Base-by-base conservation (phyloP, 495 filamentous ascomycete species). In the Xylaria acuta region DNA sequence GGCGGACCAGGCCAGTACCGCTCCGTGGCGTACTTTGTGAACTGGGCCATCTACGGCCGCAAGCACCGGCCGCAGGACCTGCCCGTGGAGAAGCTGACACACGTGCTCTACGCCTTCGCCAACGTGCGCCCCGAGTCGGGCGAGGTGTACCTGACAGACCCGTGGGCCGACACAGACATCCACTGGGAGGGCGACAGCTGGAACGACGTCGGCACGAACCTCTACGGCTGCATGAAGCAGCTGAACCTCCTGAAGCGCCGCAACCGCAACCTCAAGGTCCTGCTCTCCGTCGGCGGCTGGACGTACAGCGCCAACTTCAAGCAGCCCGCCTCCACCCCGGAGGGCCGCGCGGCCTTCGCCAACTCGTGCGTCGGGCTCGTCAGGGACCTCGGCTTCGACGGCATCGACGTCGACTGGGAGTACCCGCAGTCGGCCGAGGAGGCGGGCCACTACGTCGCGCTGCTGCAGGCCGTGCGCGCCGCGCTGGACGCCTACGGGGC, bases 241-340 rank as follows among this genome's bases (percentile, higher is more conserved):
- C 89, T 99, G 27, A 94, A 91, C 82, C 86, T 99, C 34, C 89
- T 95, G 45, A 99, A 99, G 87, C 92, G 92, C 77, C 84, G 88
- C 71, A 91, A 98, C 81, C 90, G 96, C 67, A 91, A 97, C 78
- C 84, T 99, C 58, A 98, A 98, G 82, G 87, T 97, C 7, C 86
- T 98, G 12, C 89, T 99, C 16, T 97, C 93, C 59, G 96, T 99
- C 73, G 96, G 96, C 71, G 96, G 96, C 38, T 98, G 97, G 96
- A 97, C 95, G 0, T 98, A 98, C 80, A 93, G 92, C 64, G 81
- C 88, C 77, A 97, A 97, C 81, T 97, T 99, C 79, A 86, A 88
- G 25, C 86, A 85, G 49, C 93, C 94, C 0, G 89, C 92, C 5
- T 90, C 89, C 2, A 92, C 89, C 0, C 82, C 84, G 0, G 78